Base-by-base conservation (phyloP, 371 early-diverging fungal genomes). In the Sporodiniella umbellata region DNA sequence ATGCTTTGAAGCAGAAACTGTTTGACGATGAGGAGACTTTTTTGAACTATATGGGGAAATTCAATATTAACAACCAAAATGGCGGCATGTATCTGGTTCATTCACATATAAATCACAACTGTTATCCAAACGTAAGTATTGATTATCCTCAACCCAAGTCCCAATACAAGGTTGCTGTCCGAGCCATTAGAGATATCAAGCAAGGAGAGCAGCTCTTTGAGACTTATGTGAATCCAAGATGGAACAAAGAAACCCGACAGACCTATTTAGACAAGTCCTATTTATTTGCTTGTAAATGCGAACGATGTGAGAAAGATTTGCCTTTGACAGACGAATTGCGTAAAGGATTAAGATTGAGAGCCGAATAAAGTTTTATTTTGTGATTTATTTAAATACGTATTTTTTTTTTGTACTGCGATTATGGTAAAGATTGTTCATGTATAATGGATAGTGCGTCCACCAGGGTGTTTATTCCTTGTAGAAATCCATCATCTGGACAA, bases 11-110 rank as follows among this genome's bases (percentile, higher is more conserved):
- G 8, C 49, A 64, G 10, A 48, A 63, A 12, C 50, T 83, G 18
- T 83, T 85, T 54, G 72, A 81, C 6, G 74, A 81, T 49, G 74
- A 73, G 42, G 72, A 78, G 31, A 80, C 80, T 2, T 85, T 79
- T 52, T 67, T 85, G 39, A 71, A 78, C 19, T 79, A 76, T 45
- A 58, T 85, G 17, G 85, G 85, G 38, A 75, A 81, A 54, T 85
- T 80, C 67, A 81, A 83, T 59, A 76, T 85, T 56, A 85, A 85
- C 58, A 83, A 85, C 54, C 85, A 85, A 54, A 80, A 79, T 42
- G 85, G 85, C 38, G 85, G 85, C 44, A 58, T 85, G 59, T 85
- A 81, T 54, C 59, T 83, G 19, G 64, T 83, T 21, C 85, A 85
- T 23, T 80, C 83, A 0, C 78, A 79, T 10, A 68, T 83, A 59